Base-by-base conservation (phyloP, 495 filamentous ascomycete species). In the Daldinia concentrica region DNA sequence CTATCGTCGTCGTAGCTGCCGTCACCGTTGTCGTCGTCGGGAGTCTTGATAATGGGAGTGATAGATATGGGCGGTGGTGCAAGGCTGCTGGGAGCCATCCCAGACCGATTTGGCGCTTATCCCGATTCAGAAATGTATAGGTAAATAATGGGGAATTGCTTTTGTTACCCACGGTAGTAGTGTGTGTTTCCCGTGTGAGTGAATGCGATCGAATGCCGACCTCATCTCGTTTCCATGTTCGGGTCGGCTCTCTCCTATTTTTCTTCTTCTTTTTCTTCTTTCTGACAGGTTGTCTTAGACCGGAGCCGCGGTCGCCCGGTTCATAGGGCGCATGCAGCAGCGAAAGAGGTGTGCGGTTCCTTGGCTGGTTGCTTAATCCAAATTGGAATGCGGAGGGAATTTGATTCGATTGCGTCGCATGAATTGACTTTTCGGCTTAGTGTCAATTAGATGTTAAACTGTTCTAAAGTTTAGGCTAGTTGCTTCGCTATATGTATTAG, bases 1-100 rank as follows among this genome's bases (percentile, higher is more conserved):
- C 45, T 30, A 60, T 72, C 68, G 72, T 73, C 71, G 19, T 41
- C 45, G 36, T 51, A 58, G 58, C 29, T 26, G 24, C 24, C 24
- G 24, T 26, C 24, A 7, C 32, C 66, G 37, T 65, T 7, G 15
- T 66, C 61, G 27, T 75, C 73, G 60, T 78, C 75, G 1, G 68
- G 67, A 0, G 62, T 76, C 39, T 76, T 68, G 61, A 80, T 72
- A 59, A 62, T 70, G 57, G 79, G 75, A 41, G 73, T 76, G 64
- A 74, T 59, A 24, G 73, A 69, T 68, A 76, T 70, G 56, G 76
- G 72, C 52, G 72, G 68, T 58, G 71, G 66, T 58, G 68, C 62
- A 65, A 30, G 62, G 51, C 39, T 65, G 37, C 39, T 69, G 62
- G 71, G 65, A 69, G 71, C 71, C 71, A 73, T 73, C 52, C 62